Base-by-base conservation (phyloP, 495 filamentous ascomycete species). In the Hypoxylon fuscum region DNA sequence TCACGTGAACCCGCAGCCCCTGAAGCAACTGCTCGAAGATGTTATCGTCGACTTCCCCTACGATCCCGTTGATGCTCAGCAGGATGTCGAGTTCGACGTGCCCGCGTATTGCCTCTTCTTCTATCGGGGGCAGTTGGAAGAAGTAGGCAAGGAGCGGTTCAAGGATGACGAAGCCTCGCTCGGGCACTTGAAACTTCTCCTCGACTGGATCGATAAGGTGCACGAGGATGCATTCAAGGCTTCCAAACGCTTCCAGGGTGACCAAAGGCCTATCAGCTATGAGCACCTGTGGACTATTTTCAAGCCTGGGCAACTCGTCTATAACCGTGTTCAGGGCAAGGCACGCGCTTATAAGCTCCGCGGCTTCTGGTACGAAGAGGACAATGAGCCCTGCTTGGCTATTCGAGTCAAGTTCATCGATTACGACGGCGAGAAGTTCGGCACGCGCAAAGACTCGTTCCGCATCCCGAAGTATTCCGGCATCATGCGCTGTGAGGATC, bases 251-350 rank as follows among this genome's bases (percentile, higher is more conserved):
- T 77, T 68, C 65, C 5, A 66, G 3, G 37, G 55, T 21, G 55
- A 68, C 9, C 58, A 62, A 34, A 64, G 71, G 22, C 67, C 62
- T 31, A 74, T 78, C 46, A 37, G 61, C 10, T 76, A 71, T 60
- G 69, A 74, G 31, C 41, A 64, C 20, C 66, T 76, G 9, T 78
- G 76, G 76, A 74, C 70, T 2, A 55, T 72, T 10, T 76, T 74
- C 65, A 56, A 60, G 0, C 69, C 71, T 8, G 45, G 63, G 5
- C 42, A 49, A 35, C 59, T 77, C 38, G 58, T 70, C 1, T 62
- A 71, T 58, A 61, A 46, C 54, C 64, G 62, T 15, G 5, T 71
- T 4, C 52, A 68, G 11, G 59, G 58, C 6, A 70, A 71, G 25
- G 46, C 62, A 43, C 72, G 74, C 15, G 73, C 73, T 2, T 71